Evolutionary conservation across 345 rosid genomes (phyloP).

Genomic region (Firmiana major): DNA sequence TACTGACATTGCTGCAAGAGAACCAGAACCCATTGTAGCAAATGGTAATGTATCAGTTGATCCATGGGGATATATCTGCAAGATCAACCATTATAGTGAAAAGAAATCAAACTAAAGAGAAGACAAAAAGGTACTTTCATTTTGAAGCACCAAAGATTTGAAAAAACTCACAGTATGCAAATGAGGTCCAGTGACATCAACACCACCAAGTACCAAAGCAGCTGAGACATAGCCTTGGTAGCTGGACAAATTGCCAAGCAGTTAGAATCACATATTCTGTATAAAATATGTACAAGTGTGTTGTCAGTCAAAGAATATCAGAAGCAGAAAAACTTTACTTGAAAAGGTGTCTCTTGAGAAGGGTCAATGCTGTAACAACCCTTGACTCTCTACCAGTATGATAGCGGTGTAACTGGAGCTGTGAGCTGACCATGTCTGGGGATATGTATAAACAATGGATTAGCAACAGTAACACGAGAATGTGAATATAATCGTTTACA

Average conservation of each 20-base stretch:
- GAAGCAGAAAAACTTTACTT: constrained; percentile 35
- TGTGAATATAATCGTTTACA: not conserved
- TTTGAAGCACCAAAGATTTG: not conserved
- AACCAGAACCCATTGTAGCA: constrained; percentile 92
- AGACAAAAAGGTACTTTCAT: not conserved
- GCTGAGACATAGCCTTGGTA: constrained; percentile 76
- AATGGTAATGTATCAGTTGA: constrained; percentile 83
- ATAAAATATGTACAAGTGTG: not conserved
- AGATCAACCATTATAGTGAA: constrained; percentile 10
- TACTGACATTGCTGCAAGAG: constrained; percentile 82
- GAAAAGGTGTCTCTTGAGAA: constrained; percentile 77
- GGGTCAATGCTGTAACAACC: constrained; percentile 77
- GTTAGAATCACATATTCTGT: constrained; percentile 18
- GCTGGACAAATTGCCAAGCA: constrained; percentile 33
- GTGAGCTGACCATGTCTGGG: constrained; percentile 84
- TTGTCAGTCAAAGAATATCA: not conserved
- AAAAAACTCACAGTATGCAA: constrained; percentile 62
- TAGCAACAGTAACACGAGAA: constrained; percentile 4
- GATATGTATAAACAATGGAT: not conserved
- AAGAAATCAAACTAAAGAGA: not conserved
- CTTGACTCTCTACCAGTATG: constrained; percentile 78
- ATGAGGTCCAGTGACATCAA: constrained; percentile 81
- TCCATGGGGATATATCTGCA: constrained; percentile 83
- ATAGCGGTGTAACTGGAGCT: constrained; percentile 70
- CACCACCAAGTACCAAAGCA: constrained; percentile 90